Evolutionary conservation across 176 grass and related monocot genomes (phyloP).

Genomic region (bread wheat (Triticum aestivum)): DNA sequence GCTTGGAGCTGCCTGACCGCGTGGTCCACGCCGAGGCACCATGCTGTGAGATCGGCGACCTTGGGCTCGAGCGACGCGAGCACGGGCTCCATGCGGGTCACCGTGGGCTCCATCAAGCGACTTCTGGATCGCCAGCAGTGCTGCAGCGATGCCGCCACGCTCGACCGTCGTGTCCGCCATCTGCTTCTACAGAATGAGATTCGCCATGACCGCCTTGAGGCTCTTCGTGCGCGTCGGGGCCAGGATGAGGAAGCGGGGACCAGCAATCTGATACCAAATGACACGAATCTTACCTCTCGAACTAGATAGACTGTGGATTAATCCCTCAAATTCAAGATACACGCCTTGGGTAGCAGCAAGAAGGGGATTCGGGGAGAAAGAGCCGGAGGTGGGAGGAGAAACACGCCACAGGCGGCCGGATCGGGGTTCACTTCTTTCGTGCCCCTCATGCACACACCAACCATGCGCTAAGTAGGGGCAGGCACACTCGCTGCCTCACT

Average conservation of each 20-base stretch:
- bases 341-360: no score
- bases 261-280: not conserved
- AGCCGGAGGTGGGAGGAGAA: no score
- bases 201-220: not conserved
- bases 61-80: not conserved
- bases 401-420: no score
- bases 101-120: not conserved
- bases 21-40: not conserved
- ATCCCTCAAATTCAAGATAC: no score
- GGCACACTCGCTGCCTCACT: no score
- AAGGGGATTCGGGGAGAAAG: no score
- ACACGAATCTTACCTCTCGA: not conserved
- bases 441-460: no score
- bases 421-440: no score
- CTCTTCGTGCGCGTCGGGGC: not conserved
- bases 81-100: not conserved
- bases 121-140: not conserved
- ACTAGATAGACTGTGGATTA: no score
- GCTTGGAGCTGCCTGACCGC: not conserved
- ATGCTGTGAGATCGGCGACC: not conserved
- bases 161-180: not conserved
- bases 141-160: not conserved
- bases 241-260: not conserved
- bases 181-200: not conserved
- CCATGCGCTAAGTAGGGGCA: no score